phyloP scores from a whole-genome alignment of 805 yeast genomes.

The Hemisphaericaspora nanyangensis region DNA sequence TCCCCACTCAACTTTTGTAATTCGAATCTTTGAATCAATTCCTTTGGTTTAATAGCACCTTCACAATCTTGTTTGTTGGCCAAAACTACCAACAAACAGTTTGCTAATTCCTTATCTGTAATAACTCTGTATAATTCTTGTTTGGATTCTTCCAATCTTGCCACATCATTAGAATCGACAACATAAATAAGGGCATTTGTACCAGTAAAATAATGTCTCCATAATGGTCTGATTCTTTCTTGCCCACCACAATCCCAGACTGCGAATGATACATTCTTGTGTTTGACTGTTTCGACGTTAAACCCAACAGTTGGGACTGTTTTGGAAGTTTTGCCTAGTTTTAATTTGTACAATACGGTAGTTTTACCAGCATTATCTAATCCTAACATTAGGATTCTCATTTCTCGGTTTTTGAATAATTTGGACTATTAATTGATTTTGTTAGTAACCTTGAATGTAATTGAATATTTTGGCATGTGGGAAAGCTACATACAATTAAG shows the following conservation, averaged over 20 bases:
- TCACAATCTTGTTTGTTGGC: slow-evolving; percentile 86
- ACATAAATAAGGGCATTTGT: slow-evolving; percentile 90
- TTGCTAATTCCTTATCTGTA: slow-evolving; percentile 77
- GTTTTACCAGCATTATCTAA: slow-evolving; percentile 93
- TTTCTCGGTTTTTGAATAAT: slow-evolving; percentile 78
- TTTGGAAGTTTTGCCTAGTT: slow-evolving; percentile 66
- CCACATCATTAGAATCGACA: slow-evolving; percentile 74
- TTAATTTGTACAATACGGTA: slow-evolving; percentile 78
- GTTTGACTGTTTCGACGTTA: slow-evolving; percentile 83
- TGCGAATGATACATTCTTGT: slow-evolving; percentile 76
- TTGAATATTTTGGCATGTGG: background rate
- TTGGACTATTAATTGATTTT: slow-evolving; percentile 11
- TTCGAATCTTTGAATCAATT: slow-evolving; percentile 69
- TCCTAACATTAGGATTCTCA: slow-evolving; percentile 92
- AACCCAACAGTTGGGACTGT: slow-evolving; percentile 94
- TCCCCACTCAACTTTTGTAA: slow-evolving; percentile 54
- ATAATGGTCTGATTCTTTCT: slow-evolving; percentile 82
- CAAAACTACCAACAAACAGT: slow-evolving; percentile 74
- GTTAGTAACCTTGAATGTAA: background rate
- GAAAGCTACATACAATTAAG: background rate
- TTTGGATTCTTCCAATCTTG: slow-evolving; percentile 72
- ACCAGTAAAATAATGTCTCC: slow-evolving; percentile 95
- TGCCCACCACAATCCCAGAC: slow-evolving; percentile 98
- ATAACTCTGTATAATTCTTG: slow-evolving; percentile 74
- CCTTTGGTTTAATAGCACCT: slow-evolving; percentile 71